Evolutionary conservation across 768 basidiomycete species (phyloP).

Genomic region (Rhizopogon vesiculosus): DNA sequence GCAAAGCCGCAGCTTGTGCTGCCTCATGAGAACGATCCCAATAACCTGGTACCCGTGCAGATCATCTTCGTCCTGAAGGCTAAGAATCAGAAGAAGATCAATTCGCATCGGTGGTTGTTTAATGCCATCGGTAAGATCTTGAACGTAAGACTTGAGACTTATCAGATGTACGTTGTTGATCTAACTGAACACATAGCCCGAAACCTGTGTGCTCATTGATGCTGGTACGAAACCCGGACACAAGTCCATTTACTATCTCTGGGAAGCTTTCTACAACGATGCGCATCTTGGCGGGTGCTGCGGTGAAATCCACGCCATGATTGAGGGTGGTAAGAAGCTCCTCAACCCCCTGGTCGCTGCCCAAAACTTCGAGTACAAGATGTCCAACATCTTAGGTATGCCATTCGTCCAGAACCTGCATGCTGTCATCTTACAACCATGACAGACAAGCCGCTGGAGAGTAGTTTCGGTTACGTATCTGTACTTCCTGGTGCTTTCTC

Average conservation of each 20-base stretch:
- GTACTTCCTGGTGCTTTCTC: constrained; percentile 97
- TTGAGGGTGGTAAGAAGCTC: constrained; percentile 86
- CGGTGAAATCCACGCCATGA: constrained; percentile 97
- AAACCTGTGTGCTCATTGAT: constrained; percentile 88
- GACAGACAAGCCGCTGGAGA: constrained; percentile 88
- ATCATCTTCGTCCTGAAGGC: constrained; percentile 90
- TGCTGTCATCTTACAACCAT: constrained; percentile 5
- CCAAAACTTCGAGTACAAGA: constrained; percentile 98
- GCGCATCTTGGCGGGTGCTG: constrained; percentile 80
- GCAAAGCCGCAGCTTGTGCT: constrained; percentile 86
- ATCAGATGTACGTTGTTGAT: not conserved
- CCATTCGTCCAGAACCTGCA: not conserved
- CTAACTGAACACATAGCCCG: constrained; percentile 50
- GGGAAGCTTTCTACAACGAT: constrained; percentile 89
- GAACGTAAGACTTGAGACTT: constrained; percentile 46
- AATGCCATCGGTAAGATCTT: constrained; percentile 86
- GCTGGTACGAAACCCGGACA: constrained; percentile 97
- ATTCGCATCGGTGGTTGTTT: constrained; percentile 94
- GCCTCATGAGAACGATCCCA: constrained; percentile 84
- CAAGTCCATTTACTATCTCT: constrained; percentile 93
- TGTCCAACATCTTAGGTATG: constrained; percentile 91
- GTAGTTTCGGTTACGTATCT: constrained; percentile 92
- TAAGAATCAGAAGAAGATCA: constrained; percentile 95
- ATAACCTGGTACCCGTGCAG: constrained; percentile 90
- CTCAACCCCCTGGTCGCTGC: constrained; percentile 91